Base-by-base conservation (phyloP, 257 asterid species). In the Gardenia jasminoides region DNA sequence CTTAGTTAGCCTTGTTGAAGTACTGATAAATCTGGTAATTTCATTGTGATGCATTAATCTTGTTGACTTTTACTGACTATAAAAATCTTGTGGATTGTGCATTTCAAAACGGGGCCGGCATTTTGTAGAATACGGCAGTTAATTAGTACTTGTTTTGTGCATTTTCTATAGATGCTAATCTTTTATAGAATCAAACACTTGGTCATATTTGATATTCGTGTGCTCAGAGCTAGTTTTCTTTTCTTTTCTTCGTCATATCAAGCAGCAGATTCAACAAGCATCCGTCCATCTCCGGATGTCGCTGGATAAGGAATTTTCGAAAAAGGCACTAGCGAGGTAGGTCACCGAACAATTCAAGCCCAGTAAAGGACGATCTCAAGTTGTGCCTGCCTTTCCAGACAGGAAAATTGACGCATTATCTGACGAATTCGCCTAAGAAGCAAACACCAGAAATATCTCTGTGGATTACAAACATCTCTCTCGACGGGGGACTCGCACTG, bases 261-360 rank as follows among this genome's bases (percentile, higher is more conserved):
- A 2, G 4, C 4, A 11, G 12, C 2, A 8, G 2, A 46, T 7
- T 1, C 10, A 7, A 46, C 13, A 46, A 46, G 50, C 50, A 46
- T 46, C 50, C 50, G 12, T 46, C 12, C 50, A 46, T 46, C 50
- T 46, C 9, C 1, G 89, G 86, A 5, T 39, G 16, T 3, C 88
- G 81, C 76, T 89, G 85, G 92, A 87, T 85, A 15, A 92, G 86
- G 85, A 9, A 93, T 88, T 0, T 89, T 84, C 1, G 95, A 88
- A 31, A 22, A 89, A 0, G 73, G 58, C 73, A 86, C 90, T 92
- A 92, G 90, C 0, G 97, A 36, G 97, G 56, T 50, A 36, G 97
- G 56, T 50, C 56, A 50, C 16, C 20, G 2, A 3, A 9, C 31
- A 6, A 61, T 0, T 22, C 67, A 61, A 61, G 67, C 30, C 71